Conservation (phyloP, 78 protist species). For the Cyanophora paradoxa region DNA sequence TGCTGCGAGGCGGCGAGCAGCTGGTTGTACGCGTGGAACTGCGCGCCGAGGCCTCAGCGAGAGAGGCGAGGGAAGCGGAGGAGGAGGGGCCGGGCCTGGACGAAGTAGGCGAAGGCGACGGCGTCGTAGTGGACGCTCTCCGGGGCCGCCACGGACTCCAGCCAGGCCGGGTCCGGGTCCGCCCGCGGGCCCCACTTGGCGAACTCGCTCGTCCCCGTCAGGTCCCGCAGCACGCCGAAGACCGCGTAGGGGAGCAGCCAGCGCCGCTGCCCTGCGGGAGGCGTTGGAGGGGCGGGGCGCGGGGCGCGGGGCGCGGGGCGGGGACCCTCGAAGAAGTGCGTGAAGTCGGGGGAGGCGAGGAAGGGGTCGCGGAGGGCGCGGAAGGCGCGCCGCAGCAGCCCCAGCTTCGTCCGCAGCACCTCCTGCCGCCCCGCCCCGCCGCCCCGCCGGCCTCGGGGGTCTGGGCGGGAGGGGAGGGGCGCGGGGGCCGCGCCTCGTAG, state of each 20-base stretch:
- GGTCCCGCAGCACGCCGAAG: slow-evolving; percentile 47
- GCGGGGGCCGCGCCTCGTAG: slow-evolving; percentile 33
- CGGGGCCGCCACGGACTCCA: neutral
- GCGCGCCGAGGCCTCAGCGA: neutral
- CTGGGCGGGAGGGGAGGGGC: no score
- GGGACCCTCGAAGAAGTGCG: no score
- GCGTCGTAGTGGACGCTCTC: slow-evolving; percentile 25
- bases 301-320: no score
- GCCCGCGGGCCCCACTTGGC: slow-evolving; percentile 16
- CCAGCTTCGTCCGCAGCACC: no score
- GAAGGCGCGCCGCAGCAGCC: no score
- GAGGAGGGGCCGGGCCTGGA: slow-evolving; percentile 54
- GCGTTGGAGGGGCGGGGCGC: no score
- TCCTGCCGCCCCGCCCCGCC: no score
- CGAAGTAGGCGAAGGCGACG: slow-evolving; percentile 45
- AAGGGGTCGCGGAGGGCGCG: no score
- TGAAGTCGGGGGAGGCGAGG: no score
- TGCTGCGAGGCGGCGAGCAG: slow-evolving; percentile 5
- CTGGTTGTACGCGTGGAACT: neutral
- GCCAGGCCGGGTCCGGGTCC: slow-evolving; percentile 1
- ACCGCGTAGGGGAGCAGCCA: slow-evolving; percentile 72
- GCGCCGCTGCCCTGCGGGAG: no score
- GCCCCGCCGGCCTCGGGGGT: no score
- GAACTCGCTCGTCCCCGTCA: slow-evolving; percentile 42
- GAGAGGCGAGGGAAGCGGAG: slow-evolving; percentile 5